These are phyloP conservation scores for Anisodus tanguticus DNA, from an alignment of 257 asterid species.

Conservation along the genomic window DNA sequence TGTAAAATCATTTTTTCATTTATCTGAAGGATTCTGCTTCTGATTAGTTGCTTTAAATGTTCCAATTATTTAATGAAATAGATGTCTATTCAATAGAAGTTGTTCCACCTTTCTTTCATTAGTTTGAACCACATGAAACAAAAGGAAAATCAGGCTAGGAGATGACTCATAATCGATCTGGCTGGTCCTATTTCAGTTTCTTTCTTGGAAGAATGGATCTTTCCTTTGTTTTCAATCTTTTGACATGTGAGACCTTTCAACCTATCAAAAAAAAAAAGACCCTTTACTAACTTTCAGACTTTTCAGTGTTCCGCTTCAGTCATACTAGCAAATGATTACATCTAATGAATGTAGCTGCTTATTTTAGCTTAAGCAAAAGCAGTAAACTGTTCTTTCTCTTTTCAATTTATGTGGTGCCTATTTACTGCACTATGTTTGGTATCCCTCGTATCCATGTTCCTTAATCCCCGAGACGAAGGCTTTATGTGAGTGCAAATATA, in stretches of 20 bases:
- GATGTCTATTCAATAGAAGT: background rate
- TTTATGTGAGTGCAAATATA: background rate
- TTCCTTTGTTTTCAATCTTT: conserved; percentile 14
- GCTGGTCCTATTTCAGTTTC: background rate
- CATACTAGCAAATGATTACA: background rate
- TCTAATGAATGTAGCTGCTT: conserved; percentile 8
- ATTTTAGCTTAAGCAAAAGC: background rate
- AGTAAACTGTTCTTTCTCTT: background rate
- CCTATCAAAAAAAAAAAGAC: background rate
- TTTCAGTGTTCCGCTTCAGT: background rate
- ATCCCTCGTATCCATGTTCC: background rate
- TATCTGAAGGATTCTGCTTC: conserved; percentile 10
- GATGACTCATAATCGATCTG: too few relatives aligned
- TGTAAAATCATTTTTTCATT: conserved; percentile 9
- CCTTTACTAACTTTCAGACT: background rate
- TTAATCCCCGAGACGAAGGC: conserved; percentile 19
- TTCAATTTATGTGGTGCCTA: background rate
- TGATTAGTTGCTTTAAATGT: background rate
- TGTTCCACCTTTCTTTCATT: too few relatives aligned
- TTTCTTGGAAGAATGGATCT: background rate
- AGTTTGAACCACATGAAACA: too few relatives aligned
- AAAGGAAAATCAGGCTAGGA: too few relatives aligned
- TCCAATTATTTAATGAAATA: background rate
- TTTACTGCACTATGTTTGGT: conserved; percentile 7
- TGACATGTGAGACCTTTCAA: background rate